Evolutionary conservation across 176 grass and related monocot species (phyloP).

Genomic region (Carex kokanica): DNA sequence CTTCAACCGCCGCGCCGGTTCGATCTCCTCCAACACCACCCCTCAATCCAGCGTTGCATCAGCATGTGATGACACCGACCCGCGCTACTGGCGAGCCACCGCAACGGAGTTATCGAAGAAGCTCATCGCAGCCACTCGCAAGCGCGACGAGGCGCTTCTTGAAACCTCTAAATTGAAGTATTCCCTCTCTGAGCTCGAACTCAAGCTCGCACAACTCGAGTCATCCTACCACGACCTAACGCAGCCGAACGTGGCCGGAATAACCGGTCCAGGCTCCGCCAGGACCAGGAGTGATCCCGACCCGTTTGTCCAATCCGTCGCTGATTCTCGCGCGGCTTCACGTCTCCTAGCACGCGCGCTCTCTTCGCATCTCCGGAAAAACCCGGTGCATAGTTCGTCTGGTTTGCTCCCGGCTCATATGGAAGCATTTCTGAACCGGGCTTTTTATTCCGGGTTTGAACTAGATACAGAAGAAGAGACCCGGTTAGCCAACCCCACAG

Average conservation of each 20-base stretch:
- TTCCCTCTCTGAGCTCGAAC: conserved; percentile 76
- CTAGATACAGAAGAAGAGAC: conserved; percentile 53
- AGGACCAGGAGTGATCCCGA: conserved; percentile 23
- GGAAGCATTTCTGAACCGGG: conserved; percentile 77
- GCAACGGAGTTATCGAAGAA: conserved; percentile 65
- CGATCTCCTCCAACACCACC: conserved; percentile 42
- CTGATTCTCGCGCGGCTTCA: conserved; percentile 55
- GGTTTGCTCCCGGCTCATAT: conserved; percentile 39
- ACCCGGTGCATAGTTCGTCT: conserved; percentile 22
- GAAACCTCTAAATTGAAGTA: conserved; percentile 66
- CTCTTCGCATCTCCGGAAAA: conserved; percentile 46
- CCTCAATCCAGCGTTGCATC: conserved; percentile 34
- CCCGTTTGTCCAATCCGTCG: conserved; percentile 50
- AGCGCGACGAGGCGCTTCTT: conserved; percentile 72
- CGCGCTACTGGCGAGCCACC: conserved; percentile 66
- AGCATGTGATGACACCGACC: conserved; percentile 7
- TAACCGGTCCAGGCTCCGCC: conserved; percentile 21
- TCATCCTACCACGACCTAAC: conserved; percentile 27
- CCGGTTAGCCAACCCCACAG: conserved; percentile 45
- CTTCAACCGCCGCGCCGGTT: conserved; percentile 40
- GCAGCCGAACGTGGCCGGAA: conserved; percentile 24
- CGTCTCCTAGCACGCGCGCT: conserved; percentile 73
- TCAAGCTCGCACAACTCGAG: conserved; percentile 65
- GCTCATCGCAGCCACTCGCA: conserved; percentile 66
- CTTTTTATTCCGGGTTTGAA: conserved; percentile 69